Conservation (phyloP, 2,329 filamentous ascomycete species). For the Alternaria incomplexa region DNA sequence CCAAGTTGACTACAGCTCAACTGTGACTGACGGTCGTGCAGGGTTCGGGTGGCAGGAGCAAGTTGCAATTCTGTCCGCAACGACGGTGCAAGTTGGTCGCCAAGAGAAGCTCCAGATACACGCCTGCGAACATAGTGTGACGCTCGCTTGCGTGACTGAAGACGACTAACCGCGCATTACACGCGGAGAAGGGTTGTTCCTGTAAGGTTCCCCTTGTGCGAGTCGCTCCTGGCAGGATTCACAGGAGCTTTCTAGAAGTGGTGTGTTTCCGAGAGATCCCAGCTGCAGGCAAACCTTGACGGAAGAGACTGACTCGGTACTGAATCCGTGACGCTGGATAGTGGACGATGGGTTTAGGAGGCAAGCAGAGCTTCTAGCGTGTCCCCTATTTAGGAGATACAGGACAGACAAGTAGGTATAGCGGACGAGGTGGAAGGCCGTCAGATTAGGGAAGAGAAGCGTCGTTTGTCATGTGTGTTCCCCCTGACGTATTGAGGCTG, state of each 20-base stretch:
- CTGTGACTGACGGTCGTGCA: background rate
- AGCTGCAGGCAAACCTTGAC: constrained; percentile 20
- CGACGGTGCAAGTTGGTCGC: background rate
- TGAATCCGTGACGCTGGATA: constrained; percentile 12
- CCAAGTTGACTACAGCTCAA: background rate
- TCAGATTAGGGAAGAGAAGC: background rate
- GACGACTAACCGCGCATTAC: background rate
- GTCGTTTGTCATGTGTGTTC: background rate
- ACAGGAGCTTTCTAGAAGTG: constrained; percentile 7
- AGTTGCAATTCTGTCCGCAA: background rate
- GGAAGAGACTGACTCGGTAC: constrained; percentile 21
- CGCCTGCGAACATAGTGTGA: background rate
- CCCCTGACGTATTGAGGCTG: constrained; percentile 4
- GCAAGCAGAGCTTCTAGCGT: constrained; percentile 29
- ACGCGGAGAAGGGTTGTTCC: background rate
- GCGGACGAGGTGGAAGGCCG: background rate
- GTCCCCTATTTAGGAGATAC: constrained; percentile 16
- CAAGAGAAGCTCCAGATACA: background rate
- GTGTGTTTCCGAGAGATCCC: constrained; percentile 12
- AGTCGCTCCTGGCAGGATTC: background rate
- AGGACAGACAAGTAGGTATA: constrained; percentile 6
- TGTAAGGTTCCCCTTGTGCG: background rate
- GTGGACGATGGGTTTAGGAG: constrained; percentile 11
- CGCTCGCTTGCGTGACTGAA: background rate
- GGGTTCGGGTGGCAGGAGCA: background rate